Evolutionary conservation across 768 basidiomycete species (phyloP).

Genomic region (Lepiota venenata): DNA sequence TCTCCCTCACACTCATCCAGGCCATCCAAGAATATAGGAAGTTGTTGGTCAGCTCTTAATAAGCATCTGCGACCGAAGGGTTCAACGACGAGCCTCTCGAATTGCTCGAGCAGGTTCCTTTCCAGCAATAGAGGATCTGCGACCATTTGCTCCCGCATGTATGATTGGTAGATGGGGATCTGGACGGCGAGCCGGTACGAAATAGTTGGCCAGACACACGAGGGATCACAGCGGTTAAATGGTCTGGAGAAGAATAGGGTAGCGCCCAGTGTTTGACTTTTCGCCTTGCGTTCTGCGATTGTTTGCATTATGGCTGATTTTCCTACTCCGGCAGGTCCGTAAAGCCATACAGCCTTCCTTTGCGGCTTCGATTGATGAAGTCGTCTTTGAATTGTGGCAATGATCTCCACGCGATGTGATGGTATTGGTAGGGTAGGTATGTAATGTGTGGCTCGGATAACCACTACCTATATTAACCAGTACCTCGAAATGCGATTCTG

Average conservation of each 20-base stretch:
- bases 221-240: neutral
- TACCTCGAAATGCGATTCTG: too few relatives aligned
- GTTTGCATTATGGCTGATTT: constrained; percentile 10
- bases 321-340: constrained; percentile 10
- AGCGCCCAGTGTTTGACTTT: neutral
- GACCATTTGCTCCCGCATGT: neutral
- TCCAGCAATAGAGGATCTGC: neutral
- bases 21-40: neutral
- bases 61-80: neutral
- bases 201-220: neutral
- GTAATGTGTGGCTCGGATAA: too few relatives aligned
- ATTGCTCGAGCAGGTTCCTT: neutral
- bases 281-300: neutral
- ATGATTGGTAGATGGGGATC: neutral
- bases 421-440: too few relatives aligned
- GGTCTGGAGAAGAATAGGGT: constrained; percentile 7
- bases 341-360: neutral
- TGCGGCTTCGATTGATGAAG: neutral
- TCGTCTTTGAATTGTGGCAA: neutral
- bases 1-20: neutral
- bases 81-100: neutral
- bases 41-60: neutral
- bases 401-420: neutral
- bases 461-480: too few relatives aligned
- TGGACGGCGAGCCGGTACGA: constrained; percentile 1